Conservation (phyloP, 2,329 filamentous ascomycete genomes). For the Stemphylium beticola region DNA sequence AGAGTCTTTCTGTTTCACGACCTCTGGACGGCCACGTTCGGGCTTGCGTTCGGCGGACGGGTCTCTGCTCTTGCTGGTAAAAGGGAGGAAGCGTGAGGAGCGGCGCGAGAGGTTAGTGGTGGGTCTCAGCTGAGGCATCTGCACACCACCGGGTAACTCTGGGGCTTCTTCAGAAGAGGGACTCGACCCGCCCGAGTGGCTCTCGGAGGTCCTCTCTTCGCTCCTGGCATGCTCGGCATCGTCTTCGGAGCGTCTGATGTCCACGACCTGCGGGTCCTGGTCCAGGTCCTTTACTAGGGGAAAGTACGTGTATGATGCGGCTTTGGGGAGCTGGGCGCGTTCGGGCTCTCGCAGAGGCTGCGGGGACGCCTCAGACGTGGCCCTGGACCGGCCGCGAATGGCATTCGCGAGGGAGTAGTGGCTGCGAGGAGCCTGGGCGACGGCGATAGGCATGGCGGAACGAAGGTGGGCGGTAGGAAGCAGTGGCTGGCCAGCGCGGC, state of each 20-base stretch:
- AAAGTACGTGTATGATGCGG: slow-evolving; percentile 52
- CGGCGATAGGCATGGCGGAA: slow-evolving; percentile 42
- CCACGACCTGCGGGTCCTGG: slow-evolving; percentile 37
- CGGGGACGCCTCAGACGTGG: slow-evolving; percentile 40
- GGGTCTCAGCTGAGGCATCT: slow-evolving; percentile 41
- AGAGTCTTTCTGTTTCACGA: slow-evolving; percentile 32
- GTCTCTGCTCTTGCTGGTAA: slow-evolving; percentile 45
- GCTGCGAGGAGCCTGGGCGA: slow-evolving; percentile 38
- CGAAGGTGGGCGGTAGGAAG: slow-evolving; percentile 2
- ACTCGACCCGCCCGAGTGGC: slow-evolving; percentile 54
- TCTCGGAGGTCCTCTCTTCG: slow-evolving; percentile 44
- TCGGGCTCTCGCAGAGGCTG: slow-evolving; percentile 32
- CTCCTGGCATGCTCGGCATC: slow-evolving; percentile 34
- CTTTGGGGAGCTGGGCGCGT: slow-evolving; percentile 43
- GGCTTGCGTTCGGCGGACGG: slow-evolving; percentile 37
- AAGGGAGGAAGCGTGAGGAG: slow-evolving; percentile 44
- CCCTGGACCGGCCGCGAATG: slow-evolving; percentile 39
- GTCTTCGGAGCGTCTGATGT: slow-evolving; percentile 42
- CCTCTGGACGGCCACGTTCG: slow-evolving; percentile 34
- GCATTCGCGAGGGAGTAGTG: slow-evolving; percentile 41
- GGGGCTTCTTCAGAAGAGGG: slow-evolving; percentile 50
- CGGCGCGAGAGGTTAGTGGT: slow-evolving; percentile 43
- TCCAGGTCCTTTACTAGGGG: slow-evolving; percentile 46
- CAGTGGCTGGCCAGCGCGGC: slow-evolving; percentile 2
- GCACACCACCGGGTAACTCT: slow-evolving; percentile 28